Percentiles rank a stretch among this genome's conserved stretches.
Evolutionary conservation across 2,329 filamentous ascomycete genomes (phyloP).

Genomic region (Aspergillus aculeatinus): DNA sequence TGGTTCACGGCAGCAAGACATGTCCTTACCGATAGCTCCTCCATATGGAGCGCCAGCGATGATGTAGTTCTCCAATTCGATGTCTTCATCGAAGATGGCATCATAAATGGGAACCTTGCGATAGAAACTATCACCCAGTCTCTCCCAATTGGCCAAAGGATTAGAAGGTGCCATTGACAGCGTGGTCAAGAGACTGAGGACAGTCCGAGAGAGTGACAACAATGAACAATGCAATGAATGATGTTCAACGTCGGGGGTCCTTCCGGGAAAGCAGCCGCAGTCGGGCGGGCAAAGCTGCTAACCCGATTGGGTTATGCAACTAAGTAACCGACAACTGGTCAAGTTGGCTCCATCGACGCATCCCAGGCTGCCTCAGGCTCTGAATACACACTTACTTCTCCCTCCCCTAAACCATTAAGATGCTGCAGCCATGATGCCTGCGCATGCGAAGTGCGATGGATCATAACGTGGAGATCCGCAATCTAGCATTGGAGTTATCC

Average conservation of each 20-base stretch:
- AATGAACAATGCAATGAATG: slow-evolving; percentile 7
- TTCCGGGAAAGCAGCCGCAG: slow-evolving; percentile 4
- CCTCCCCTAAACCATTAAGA: not conserved
- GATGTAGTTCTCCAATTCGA: slow-evolving; percentile 93
- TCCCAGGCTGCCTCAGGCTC: not conserved
- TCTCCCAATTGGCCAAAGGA: slow-evolving; percentile 89
- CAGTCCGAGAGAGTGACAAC: not conserved
- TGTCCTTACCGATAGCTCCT: slow-evolving; percentile 77
- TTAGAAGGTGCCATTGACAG: slow-evolving; percentile 51
- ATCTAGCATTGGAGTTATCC: slow-evolving; percentile 73
- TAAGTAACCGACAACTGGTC: no score
- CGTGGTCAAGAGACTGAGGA: not conserved
- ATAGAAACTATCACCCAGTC: slow-evolving; percentile 89
- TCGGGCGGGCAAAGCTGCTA: slow-evolving; percentile 3
- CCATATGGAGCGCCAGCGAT: slow-evolving; percentile 89
- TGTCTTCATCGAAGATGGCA: slow-evolving; percentile 84
- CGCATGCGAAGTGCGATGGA: slow-evolving; percentile 12
- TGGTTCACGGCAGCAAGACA: not conserved
- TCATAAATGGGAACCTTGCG: slow-evolving; percentile 93
- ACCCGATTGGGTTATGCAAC: slow-evolving; percentile 6
- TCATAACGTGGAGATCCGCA: slow-evolving; percentile 50
- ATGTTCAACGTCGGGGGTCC: slow-evolving; percentile 10
- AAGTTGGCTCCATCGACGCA: no score
- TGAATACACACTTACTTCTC: not conserved
- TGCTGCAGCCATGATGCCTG: slow-evolving; percentile 5